Evolutionary conservation across 768 basidiomycete species (phyloP), one percentile per base, ranked within the genome.

Genomic region (Hericium coralloides): DNA sequence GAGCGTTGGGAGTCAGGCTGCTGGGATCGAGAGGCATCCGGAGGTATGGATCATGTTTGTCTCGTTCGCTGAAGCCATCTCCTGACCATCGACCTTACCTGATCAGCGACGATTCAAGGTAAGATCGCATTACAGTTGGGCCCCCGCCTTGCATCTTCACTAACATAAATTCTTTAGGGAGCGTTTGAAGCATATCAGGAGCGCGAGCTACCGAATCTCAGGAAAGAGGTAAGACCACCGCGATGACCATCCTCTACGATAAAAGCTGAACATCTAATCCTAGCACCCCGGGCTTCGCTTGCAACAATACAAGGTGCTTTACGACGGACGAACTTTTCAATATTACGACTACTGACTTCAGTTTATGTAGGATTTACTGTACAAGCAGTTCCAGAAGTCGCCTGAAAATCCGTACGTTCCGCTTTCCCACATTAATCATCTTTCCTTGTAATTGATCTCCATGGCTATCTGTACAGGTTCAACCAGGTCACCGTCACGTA

Each of bases 381-480:
- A 82, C 81, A 97, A 95, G 72, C 84, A 92, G 69, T 98, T 98
- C 83, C 91, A 97, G 70, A 98, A 97, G 70, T 86, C 90, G 1
- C 91, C 93, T 0, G 94, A 97, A 60, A 97, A 97, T 70, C 90
- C 94, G 93, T 95, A 72, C 67, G 87, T 70, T 1, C n/a, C n/a
- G 43, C 22, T 22, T 38, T 17, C 14, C 17, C 12, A 4, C 15
- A 38, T 20, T 5, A 18, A 12, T 36, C 12, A 36, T 25, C 18
- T 10, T 20, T 5, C 8, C 25, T 47, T 48, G 31, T 10, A 55
- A 2, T 37, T 52, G 12, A 38, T 10, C 22, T 49, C 20, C 23
- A 22, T 10, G 37, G 18, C 39, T 6, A 38, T 26, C 14, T 7
- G 37, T 38, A 51, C 63, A 93, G 91, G 48, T 95, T 89, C 76